Evolutionary conservation across 129 eudicot genomes (phyloP).

Genomic region (Tanacetum coccineum): DNA sequence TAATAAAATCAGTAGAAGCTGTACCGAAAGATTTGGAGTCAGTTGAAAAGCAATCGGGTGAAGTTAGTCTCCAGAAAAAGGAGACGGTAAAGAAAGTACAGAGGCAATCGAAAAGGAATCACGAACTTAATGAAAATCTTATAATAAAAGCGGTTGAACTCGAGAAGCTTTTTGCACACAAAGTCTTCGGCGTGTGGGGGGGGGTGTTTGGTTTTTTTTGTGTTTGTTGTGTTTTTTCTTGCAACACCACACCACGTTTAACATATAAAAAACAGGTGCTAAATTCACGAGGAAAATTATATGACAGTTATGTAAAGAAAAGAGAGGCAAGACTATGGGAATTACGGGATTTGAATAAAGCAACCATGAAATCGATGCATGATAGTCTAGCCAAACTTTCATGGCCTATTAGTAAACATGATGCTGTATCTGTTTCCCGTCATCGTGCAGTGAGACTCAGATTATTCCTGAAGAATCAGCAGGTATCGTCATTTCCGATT

Average conservation of each 20-base stretch:
- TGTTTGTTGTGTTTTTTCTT: too few species aligned
- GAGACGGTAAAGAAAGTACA: not conserved
- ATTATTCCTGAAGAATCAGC: not conserved
- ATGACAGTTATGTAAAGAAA: not conserved
- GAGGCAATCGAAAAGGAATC: not conserved
- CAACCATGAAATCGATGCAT: slow-evolving; percentile 1
- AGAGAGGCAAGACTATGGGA: not conserved
- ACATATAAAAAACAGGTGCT: not conserved
- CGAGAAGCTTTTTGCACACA: slow-evolving; percentile 6
- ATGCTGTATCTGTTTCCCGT: not conserved
- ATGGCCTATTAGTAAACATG: not conserved
- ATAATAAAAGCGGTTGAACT: not conserved
- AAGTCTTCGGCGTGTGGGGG: too few species aligned
- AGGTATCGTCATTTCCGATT: not conserved
- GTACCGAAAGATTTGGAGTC: not conserved
- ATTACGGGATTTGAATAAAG: not conserved
- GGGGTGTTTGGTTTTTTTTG: too few species aligned
- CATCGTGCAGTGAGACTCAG: not conserved
- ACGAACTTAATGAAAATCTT: not conserved
- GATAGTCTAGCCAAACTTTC: slow-evolving; percentile 13
- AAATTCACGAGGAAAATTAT: not conserved
- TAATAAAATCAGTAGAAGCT: not conserved
- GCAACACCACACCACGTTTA: not conserved
- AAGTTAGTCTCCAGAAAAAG: not conserved
- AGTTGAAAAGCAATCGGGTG: not conserved